Evolutionary conservation across 2,329 filamentous ascomycete species (phyloP).

Genomic region (Aureobasidium sp.): DNA sequence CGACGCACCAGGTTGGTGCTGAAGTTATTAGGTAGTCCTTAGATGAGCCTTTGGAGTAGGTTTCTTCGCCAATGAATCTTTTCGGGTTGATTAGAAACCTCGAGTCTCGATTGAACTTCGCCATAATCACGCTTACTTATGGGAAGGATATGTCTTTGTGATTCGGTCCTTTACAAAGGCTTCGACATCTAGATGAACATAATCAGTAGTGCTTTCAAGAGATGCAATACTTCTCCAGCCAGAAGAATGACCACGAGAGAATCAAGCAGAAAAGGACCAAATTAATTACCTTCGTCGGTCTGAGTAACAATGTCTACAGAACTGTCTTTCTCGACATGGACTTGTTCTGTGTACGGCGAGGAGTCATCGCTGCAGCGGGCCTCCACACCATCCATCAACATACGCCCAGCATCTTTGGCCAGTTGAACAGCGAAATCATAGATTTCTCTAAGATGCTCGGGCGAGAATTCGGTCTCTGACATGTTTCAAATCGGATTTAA

Average conservation of each 20-base stretch:
- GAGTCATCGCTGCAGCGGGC: slow-evolving; percentile 43
- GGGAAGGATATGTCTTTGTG: slow-evolving; percentile 53
- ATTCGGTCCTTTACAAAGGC: slow-evolving; percentile 60
- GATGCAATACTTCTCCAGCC: background rate
- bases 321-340: slow-evolving; percentile 60
- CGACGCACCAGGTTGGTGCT: slow-evolving; percentile 66
- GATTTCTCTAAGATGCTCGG: slow-evolving; percentile 53
- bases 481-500: no score
- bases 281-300: slow-evolving; percentile 58
- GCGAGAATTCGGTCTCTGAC: slow-evolving; percentile 1
- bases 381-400: slow-evolving; percentile 59
- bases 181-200: slow-evolving; percentile 54
- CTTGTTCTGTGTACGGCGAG: slow-evolving; percentile 27
- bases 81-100: slow-evolving; percentile 6
- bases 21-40: slow-evolving; percentile 60
- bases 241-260: no score
- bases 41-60: slow-evolving; percentile 61
- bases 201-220: background rate
- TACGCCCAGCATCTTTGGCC: slow-evolving; percentile 60
- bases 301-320: slow-evolving; percentile 72
- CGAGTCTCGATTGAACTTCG: background rate
- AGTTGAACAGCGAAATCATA: slow-evolving; percentile 65
- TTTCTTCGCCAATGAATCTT: slow-evolving; percentile 72
- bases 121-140: slow-evolving; percentile 47
- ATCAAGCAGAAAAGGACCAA: no score